phyloP scores from a whole-genome alignment of 129 eudicot genomes.

The Centella asiatica region DNA sequence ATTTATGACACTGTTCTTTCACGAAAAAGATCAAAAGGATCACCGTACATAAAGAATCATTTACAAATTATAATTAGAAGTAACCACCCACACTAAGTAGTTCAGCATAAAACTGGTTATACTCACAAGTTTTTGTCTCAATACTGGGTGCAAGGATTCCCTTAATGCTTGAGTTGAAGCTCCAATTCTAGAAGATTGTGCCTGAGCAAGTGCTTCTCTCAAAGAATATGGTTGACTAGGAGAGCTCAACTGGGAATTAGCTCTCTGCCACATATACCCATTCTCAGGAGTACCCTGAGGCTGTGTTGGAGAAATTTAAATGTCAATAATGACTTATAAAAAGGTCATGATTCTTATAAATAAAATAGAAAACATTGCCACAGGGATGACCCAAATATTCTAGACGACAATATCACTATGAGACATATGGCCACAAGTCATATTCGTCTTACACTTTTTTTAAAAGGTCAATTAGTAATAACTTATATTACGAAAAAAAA shows the following conservation, averaged over 20 bases:
- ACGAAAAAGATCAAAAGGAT: neutral
- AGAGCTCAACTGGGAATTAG: constrained; percentile 87
- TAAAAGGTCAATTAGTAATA: neutral
- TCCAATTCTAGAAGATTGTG: constrained; percentile 92
- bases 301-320: constrained; percentile 20
- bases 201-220: constrained; percentile 98
- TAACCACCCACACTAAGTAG: constrained; percentile 1
- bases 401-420: neutral
- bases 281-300: constrained; percentile 92
- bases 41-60: neutral
- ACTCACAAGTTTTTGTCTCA: constrained; percentile 89
- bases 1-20: neutral
- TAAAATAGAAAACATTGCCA: constrained; percentile 4
- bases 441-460: too few species aligned
- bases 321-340: neutral
- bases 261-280: constrained; percentile 95
- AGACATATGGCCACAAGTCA: neutral
- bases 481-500: neutral
- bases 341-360: neutral
- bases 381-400: constrained; percentile 4
- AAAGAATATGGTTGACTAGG: constrained; percentile 97
- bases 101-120: neutral
- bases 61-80: neutral
- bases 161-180: constrained; percentile 92
- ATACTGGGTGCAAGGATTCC: constrained; percentile 86